Base-by-base conservation (phyloP, 208 protist species). In the Tritrichomonas foetus region DNA sequence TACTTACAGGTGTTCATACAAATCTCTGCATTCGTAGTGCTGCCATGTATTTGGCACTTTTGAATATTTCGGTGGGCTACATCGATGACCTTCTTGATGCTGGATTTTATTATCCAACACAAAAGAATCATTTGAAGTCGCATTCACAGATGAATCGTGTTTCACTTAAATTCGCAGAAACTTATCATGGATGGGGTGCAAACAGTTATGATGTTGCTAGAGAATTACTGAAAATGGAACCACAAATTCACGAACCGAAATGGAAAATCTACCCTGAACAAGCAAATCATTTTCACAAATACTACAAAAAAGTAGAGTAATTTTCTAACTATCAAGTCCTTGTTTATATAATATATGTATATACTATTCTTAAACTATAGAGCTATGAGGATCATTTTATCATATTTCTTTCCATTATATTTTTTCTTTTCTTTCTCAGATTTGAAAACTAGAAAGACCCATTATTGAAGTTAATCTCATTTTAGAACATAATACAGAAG, bases 301-400 rank as follows among this genome's bases (percentile, higher is more conserved):
- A n/a, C 30, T 82, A 82, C 39, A 82, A 82, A 82, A 8, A 61
- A 61, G n/a, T n/a, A n/a, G n/a, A n/a, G n/a, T n/a, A n/a, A n/a
- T n/a, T n/a, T n/a, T n/a, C n/a, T n/a, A n/a, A n/a, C n/a, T n/a
- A n/a, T n/a, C n/a, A n/a, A n/a, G n/a, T n/a, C n/a, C n/a, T n/a
- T n/a, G n/a, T n/a, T n/a, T n/a, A n/a, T n/a, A n/a, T n/a, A n/a
- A n/a, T n/a, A n/a, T n/a, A n/a, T n/a, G n/a, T n/a, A n/a, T n/a
- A n/a, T n/a, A n/a, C n/a, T n/a, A n/a, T n/a, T n/a, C n/a, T n/a
- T n/a, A n/a, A n/a, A n/a, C n/a, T n/a, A n/a, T n/a, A n/a, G n/a
- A n/a, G n/a, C n/a, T n/a, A n/a, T n/a, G n/a, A n/a, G n/a, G n/a
- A n/a, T n/a, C n/a, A n/a, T n/a, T n/a, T n/a, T n/a, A n/a, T n/a